Conservation (phyloP, 2,329 filamentous ascomycete species). For the Diaporthe destruens region DNA sequence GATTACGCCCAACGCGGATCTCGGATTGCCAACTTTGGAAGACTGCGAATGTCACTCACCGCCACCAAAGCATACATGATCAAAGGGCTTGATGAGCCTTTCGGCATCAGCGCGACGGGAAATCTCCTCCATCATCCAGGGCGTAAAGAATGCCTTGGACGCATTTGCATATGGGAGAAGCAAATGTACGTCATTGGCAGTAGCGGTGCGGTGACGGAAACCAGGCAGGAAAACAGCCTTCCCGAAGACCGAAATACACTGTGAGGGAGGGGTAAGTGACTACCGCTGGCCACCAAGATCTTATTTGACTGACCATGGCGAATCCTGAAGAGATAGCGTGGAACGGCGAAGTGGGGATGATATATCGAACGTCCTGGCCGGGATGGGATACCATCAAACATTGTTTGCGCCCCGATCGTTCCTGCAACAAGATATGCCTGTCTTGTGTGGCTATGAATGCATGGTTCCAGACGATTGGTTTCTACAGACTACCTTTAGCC, state of each 20-base stretch:
- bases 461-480: conserved; percentile 42
- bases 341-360: conserved; percentile 43
- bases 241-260: conserved; percentile 42
- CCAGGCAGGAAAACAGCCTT: conserved; percentile 42
- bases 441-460: conserved; percentile 35
- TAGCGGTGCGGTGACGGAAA: conserved; percentile 42
- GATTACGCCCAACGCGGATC: background rate
- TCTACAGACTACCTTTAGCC: conserved; percentile 21
- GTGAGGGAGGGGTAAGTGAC: background rate
- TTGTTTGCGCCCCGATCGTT: conserved; percentile 41
- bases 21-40: no score
- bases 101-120: conserved; percentile 42
- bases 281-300: background rate
- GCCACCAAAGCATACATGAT: conserved; percentile 42
- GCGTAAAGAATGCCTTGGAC: conserved; percentile 41
- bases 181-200: conserved; percentile 38
- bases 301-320: conserved; percentile 35
- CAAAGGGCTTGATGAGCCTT: conserved; percentile 43
- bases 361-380: conserved; percentile 40
- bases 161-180: conserved; percentile 40
- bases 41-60: conserved; percentile 39
- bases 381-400: conserved; percentile 29
- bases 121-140: conserved; percentile 45
- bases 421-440: conserved; percentile 38
- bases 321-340: conserved; percentile 42